Evolutionary conservation across 768 basidiomycete species (phyloP), one percentile per base, ranked within the genome.

Genomic region (Naganishia vaughanmartiniae): DNA sequence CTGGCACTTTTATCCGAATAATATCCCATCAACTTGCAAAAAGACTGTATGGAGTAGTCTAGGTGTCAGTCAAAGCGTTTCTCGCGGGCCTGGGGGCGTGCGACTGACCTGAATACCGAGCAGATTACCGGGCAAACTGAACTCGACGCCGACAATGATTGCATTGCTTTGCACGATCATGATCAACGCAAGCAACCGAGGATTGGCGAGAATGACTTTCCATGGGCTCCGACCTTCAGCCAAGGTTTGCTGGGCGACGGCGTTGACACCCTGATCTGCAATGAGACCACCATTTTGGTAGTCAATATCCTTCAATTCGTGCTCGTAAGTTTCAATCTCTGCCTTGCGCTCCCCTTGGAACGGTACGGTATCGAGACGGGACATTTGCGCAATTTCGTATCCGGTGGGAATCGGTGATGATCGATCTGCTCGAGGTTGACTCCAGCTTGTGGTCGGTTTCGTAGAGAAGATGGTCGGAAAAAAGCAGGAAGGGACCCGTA

Each of bases 91-190:
- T 26, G 48, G 21, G 24, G 9, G 42, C n/a, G 24, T 51, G 48
- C 48, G 48, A 51, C 48, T 7, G 48, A 51, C 72, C 3, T 42
- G 60, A 24, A 72, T 57, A 51, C 72, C 72, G 24, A 72, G 63
- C 5, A 72, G 31, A 24, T 69, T 72, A 30, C 72, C 68, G 10
- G 67, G 67, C 24, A 72, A 45, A 26, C 36, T 12, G 63, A 72
- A 72, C 55, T 72, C 72, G 42, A 72, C 30, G 9, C 72, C 72
- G 39, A 69, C 72, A 15, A 72, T 58, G 54, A 72, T 69, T 4
- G 72, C 72, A 30, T 65, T 69, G 21, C 48, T 51, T 53, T 71
- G 72, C 4, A 70, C 66, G 6, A 69, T 69, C 21, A 73, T 54
- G 39, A 73, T 73, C 31, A 73, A 33, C 1, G 54, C 45, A 4